Conservation (phyloP, 441 rosid species). For the Biscutella laevigata region DNA sequence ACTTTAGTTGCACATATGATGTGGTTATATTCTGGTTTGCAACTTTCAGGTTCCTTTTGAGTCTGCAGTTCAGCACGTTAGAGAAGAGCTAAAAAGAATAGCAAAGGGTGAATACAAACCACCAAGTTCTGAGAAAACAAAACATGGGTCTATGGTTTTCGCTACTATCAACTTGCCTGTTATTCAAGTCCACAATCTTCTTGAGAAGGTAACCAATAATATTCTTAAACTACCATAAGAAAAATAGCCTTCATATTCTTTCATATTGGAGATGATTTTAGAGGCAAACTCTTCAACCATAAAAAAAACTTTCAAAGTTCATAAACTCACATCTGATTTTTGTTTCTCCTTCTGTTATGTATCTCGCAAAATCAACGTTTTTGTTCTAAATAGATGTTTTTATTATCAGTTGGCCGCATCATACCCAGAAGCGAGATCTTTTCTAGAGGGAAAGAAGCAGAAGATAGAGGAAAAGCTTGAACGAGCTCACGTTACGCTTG, state of each 20-base stretch:
- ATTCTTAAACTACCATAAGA: background rate
- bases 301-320: background rate
- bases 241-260: background rate
- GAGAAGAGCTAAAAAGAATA: slow-evolving; percentile 57
- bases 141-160: slow-evolving; percentile 56
- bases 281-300: background rate
- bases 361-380: background rate
- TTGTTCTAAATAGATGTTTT: background rate
- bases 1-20: slow-evolving; percentile 11
- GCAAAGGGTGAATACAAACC: slow-evolving; percentile 60
- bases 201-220: slow-evolving; percentile 42
- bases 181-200: slow-evolving; percentile 42
- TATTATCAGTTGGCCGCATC: slow-evolving; percentile 44
- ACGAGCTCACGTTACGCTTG: slow-evolving; percentile 75
- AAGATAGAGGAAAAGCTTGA: slow-evolving; percentile 38
- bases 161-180: slow-evolving; percentile 74
- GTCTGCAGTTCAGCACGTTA: slow-evolving; percentile 54
- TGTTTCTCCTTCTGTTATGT: background rate
- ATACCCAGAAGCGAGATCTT: slow-evolving; percentile 37
- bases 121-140: slow-evolving; percentile 60
- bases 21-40: slow-evolving; percentile 6
- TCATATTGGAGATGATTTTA: background rate
- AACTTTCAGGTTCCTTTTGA: slow-evolving; percentile 69
- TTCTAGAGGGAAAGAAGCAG: slow-evolving; percentile 44
- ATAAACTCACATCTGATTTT: background rate